phyloP scores from a whole-genome alignment of 495 filamentous ascomycete species.

The Penicillium lagena region DNA sequence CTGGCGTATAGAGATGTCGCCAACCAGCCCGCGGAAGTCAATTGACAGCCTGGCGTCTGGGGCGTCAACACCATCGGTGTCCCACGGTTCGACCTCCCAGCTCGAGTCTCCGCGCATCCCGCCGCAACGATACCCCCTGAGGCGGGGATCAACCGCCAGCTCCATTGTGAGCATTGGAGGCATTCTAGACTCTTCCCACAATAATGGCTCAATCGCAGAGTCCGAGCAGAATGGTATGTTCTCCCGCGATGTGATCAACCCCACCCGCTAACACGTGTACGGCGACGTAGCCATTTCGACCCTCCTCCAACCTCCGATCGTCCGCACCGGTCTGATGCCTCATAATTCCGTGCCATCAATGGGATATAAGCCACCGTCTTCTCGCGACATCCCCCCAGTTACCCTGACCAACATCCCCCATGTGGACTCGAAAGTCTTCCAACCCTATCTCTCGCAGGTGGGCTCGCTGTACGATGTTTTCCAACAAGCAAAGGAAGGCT shows the following conservation, averaged over 20 bases:
- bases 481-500: conserved; percentile 62
- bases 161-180: conserved; percentile 77
- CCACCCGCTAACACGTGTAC: conserved; percentile 2
- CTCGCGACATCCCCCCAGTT: conserved; percentile 91
- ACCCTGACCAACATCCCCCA: conserved; percentile 84
- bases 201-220: conserved; percentile 61
- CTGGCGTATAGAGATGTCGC: conserved; percentile 52
- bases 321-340: conserved; percentile 77
- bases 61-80: conserved; percentile 44
- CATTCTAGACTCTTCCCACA: conserved; percentile 60
- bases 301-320: conserved; percentile 81
- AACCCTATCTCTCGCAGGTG: conserved; percentile 75
- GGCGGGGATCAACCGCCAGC: conserved; percentile 80
- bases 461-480: conserved; percentile 78
- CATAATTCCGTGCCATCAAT: conserved; percentile 61
- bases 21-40: conserved; percentile 59
- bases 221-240: conserved; percentile 69
- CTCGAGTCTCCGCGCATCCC: conserved; percentile 37
- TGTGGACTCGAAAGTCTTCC: conserved; percentile 73
- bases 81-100: conserved; percentile 53
- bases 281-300: conserved; percentile 72
- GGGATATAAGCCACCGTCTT: conserved; percentile 75
- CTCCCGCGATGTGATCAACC: not conserved
- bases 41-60: conserved; percentile 57
- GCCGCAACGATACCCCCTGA: conserved; percentile 40